phyloP scores from a whole-genome alignment of 306 rosid species.

The Erythrophleum fordii region DNA sequence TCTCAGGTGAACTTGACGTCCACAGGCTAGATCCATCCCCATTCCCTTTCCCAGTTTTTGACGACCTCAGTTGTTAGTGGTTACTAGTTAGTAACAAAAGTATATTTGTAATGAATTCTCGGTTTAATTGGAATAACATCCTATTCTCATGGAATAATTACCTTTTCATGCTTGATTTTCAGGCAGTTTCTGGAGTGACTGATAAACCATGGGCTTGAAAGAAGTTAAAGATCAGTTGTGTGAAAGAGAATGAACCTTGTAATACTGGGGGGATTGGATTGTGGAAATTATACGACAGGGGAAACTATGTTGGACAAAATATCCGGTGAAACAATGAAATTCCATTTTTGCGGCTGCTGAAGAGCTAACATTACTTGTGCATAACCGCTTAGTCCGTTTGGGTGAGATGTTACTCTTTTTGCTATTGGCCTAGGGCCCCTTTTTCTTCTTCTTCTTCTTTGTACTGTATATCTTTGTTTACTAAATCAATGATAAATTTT shows the following conservation, averaged over 20 bases:
- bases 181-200: slow-evolving; percentile 36
- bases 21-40: too few relatives aligned
- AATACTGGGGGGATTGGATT: slow-evolving; percentile 22
- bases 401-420: not conserved
- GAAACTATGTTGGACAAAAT: not conserved
- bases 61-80: too few relatives aligned
- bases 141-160: slow-evolving; percentile 17
- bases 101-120: too few relatives aligned
- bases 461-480: slow-evolving; percentile 31
- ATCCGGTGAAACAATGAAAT: slow-evolving; percentile 15
- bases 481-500: not conserved
- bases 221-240: slow-evolving; percentile 14
- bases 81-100: too few relatives aligned
- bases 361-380: slow-evolving; percentile 16
- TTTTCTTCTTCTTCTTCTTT: too few relatives aligned
- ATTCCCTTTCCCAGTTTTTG: not conserved
- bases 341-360: slow-evolving; percentile 45
- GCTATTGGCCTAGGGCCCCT: too few relatives aligned
- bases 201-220: slow-evolving; percentile 32
- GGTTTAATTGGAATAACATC: not conserved
- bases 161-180: slow-evolving; percentile 37
- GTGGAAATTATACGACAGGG: slow-evolving; percentile 22
- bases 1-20: too few relatives aligned
- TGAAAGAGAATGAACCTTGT: slow-evolving; percentile 26
- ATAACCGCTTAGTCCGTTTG: not conserved